phyloP scores from a whole-genome alignment of 306 rosid genomes.

The Citrullus amarus region DNA sequence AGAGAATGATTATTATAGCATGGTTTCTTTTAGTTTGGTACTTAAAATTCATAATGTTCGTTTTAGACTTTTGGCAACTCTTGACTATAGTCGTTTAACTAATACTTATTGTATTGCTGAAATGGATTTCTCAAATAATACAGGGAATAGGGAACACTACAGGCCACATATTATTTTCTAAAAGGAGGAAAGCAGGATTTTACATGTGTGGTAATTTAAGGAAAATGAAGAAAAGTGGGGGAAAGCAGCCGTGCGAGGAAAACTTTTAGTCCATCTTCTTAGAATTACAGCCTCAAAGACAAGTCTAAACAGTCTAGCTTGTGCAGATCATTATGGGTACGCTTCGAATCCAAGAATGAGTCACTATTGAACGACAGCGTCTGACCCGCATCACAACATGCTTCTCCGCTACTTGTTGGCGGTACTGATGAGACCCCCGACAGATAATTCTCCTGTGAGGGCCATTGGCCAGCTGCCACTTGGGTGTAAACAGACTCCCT shows the following conservation, averaged over 20 bases:
- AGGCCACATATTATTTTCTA: neutral
- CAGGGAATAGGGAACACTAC: neutral
- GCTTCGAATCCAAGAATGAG: conserved; percentile 30
- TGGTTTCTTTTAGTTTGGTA: neutral
- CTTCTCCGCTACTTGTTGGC: conserved; percentile 21
- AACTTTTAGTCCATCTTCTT: conserved; percentile 17
- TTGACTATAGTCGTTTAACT: neutral
- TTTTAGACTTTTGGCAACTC: neutral
- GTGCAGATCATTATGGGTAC: conserved; percentile 44
- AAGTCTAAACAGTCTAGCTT: conserved; percentile 81
- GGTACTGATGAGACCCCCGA: conserved; percentile 16
- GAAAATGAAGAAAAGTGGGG: conserved; percentile 5
- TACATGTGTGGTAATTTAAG: neutral
- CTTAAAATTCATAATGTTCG: neutral
- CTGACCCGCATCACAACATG: conserved; percentile 19
- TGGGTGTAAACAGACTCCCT: conserved; percentile 31
- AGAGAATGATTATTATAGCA: neutral
- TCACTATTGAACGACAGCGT: conserved; percentile 31
- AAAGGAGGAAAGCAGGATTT: neutral
- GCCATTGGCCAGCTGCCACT: conserved; percentile 20
- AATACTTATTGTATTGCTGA: neutral
- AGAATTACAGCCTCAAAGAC: conserved; percentile 79
- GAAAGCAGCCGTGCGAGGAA: neutral
- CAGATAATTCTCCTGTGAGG: conserved; percentile 11
- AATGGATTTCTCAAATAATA: conserved; percentile 1